phyloP scores from a whole-genome alignment of 2,329 filamentous ascomycete species.

The Alternaria consortialis region DNA sequence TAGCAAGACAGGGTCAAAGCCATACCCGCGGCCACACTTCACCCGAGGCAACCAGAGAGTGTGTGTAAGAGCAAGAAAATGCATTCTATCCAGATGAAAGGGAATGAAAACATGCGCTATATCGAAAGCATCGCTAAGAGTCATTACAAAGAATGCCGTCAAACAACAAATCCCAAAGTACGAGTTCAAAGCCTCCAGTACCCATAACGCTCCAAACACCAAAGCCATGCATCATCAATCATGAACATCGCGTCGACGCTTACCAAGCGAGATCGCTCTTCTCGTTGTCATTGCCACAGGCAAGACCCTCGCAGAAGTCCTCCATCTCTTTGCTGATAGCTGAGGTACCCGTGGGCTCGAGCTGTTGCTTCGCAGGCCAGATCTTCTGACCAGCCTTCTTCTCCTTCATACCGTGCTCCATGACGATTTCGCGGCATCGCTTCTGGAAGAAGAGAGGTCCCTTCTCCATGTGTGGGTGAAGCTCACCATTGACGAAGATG shows the following conservation, averaged over 20 bases:
- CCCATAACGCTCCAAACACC: conserved; percentile 28
- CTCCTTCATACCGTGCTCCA: conserved; percentile 60
- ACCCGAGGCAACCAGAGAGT: background rate
- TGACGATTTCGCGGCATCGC: conserved; percentile 59
- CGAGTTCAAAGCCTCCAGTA: conserved; percentile 28
- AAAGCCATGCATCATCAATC: conserved; percentile 19
- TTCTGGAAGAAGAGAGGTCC: conserved; percentile 67
- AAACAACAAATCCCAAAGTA: conserved; percentile 4
- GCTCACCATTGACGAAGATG: conserved; percentile 69
- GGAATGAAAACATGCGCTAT: background rate
- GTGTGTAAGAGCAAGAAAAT: background rate
- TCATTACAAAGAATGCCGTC: conserved; percentile 11
- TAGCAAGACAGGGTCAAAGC: background rate
- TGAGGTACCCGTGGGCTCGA: conserved; percentile 26
- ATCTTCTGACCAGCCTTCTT: conserved; percentile 58
- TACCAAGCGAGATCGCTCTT: conserved; percentile 42
- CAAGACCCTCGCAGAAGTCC: conserved; percentile 39
- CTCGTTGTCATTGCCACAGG: conserved; percentile 38
- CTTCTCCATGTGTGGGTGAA: conserved; percentile 69
- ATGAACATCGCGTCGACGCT: background rate
- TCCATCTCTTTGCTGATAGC: conserved; percentile 37
- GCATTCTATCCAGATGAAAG: conserved; percentile 3
- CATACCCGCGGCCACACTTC: background rate
- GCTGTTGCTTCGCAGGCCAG: conserved; percentile 60
- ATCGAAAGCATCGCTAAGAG: conserved; percentile 9